Evolutionary conservation across 164 flowering plant genomes (phyloP).

Genomic region (Magnolia officinalis): DNA sequence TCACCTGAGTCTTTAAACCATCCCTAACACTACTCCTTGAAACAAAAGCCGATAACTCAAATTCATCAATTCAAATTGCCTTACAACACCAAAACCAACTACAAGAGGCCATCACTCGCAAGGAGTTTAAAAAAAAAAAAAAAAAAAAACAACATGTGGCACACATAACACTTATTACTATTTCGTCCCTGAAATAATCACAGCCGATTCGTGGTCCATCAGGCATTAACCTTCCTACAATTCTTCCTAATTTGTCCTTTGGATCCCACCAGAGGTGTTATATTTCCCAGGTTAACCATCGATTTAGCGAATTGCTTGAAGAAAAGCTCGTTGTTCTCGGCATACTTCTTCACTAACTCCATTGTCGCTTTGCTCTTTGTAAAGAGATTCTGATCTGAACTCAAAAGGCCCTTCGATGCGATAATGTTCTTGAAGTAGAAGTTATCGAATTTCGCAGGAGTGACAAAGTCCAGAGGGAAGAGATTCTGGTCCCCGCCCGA

Average conservation of each 20-base stretch:
- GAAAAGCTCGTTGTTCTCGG: constrained; percentile 55
- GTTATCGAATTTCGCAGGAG: constrained; percentile 74
- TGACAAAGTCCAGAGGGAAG: constrained; percentile 60
- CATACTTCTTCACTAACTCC: constrained; percentile 71
- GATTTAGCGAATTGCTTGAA: constrained; percentile 82
- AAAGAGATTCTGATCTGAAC: constrained; percentile 69
- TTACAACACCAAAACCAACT: neutral
- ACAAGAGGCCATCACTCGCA: neutral
- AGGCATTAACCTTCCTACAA: constrained; percentile 66
- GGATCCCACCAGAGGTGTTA: constrained; percentile 68
- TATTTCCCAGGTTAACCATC: constrained; percentile 88
- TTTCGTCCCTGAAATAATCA: neutral
- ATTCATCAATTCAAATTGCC: neutral
- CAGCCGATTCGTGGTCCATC: neutral
- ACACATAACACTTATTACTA: neutral
- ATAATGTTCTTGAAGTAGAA: constrained; percentile 77
- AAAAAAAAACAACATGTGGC: neutral
- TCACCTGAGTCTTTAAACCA: too few relatives aligned
- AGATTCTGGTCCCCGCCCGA: constrained; percentile 93
- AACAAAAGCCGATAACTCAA: too few relatives aligned
- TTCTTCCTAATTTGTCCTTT: constrained; percentile 80
- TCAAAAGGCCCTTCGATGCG: constrained; percentile 67
- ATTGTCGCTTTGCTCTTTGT: constrained; percentile 45
- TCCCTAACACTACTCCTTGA: too few relatives aligned
- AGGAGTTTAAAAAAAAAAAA: too few relatives aligned